phyloP scores from a whole-genome alignment of 192 early-diverging fungal species.

The Ambispora gerdemannii region DNA sequence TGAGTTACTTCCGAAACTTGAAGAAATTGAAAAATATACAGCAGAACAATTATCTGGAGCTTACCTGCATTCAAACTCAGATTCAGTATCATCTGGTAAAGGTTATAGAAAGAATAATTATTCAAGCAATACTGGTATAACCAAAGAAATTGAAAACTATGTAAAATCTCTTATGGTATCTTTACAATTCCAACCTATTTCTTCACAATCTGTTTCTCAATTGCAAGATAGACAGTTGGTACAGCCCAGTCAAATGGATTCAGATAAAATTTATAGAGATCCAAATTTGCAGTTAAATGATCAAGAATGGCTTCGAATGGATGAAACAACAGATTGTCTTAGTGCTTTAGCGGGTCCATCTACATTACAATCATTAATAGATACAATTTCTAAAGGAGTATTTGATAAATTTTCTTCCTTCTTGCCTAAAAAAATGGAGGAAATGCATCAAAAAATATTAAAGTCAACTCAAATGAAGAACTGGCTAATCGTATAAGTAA shows the following conservation, averaged over 20 bases:
- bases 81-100: conserved; percentile 1
- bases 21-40: no score
- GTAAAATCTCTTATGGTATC: no score
- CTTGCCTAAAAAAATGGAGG: conserved; percentile 5
- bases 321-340: conserved; percentile 5
- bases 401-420: conserved; percentile 19
- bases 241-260: conserved; percentile 23
- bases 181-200: no score
- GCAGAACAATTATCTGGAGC: conserved; percentile 17
- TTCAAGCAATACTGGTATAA: no score
- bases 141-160: no score
- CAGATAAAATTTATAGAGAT: conserved; percentile 21
- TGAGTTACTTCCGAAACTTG: not conserved
- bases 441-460: not conserved
- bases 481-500: conserved; percentile 18
- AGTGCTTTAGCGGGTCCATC: no score
- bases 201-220: not conserved
- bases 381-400: conserved; percentile 26
- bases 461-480: conserved; percentile 3
- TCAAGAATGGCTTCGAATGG: conserved; percentile 13
- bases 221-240: not conserved
- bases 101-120: no score
- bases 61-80: conserved; percentile 7
- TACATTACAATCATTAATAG: conserved; percentile 21
- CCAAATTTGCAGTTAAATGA: conserved; percentile 25